These are phyloP conservation scores for Alternaria sp. DNA, from an alignment of 2,329 filamentous ascomycete species.

Conservation along the genomic window DNA sequence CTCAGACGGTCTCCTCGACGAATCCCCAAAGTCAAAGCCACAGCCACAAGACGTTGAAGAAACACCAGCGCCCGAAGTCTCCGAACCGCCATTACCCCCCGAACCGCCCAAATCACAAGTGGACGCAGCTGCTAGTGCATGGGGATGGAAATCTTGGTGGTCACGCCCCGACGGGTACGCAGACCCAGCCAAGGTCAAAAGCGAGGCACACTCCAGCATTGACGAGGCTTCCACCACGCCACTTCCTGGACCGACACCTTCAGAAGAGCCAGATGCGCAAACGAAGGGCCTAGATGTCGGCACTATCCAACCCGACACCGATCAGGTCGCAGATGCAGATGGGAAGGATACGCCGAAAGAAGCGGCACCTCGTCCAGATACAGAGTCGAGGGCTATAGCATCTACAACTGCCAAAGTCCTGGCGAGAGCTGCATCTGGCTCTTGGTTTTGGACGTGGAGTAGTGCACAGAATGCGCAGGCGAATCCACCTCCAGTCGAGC, in stretches of 20 bases:
- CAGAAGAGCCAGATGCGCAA: slow-evolving; percentile 39
- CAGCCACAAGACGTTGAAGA: slow-evolving; percentile 20
- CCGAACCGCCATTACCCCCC: slow-evolving; percentile 53
- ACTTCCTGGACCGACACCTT: slow-evolving; percentile 47
- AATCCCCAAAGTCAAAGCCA: slow-evolving; percentile 28
- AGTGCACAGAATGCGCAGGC: slow-evolving; percentile 52
- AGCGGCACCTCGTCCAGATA: slow-evolving; percentile 3
- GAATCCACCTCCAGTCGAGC: slow-evolving; percentile 29
- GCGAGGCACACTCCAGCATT: slow-evolving; percentile 28
- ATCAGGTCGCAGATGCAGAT: slow-evolving; percentile 20
- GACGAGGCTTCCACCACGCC: slow-evolving; percentile 51
- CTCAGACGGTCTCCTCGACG: slow-evolving; percentile 42
- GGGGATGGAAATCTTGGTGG: slow-evolving; percentile 58
- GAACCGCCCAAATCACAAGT: slow-evolving; percentile 39
- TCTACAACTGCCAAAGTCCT: slow-evolving; percentile 12
- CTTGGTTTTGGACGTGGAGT: slow-evolving; percentile 60
- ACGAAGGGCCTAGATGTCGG: slow-evolving; percentile 32
- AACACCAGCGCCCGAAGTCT: slow-evolving; percentile 13
- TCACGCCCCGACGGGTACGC: slow-evolving; percentile 56
- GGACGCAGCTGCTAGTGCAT: slow-evolving; percentile 25
- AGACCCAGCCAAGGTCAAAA: slow-evolving; percentile 45
- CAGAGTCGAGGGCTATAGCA: slow-evolving; percentile 24
- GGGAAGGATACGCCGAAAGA: slow-evolving; percentile 27
- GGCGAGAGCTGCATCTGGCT: slow-evolving; percentile 35
- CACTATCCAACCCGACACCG: neutral